A percentile compares a stretch with the other conserved stretches of the same genome.
phyloP scores from a whole-genome alignment of 2,329 filamentous ascomycete genomes.

The Aureobasidium uvarum region DNA sequence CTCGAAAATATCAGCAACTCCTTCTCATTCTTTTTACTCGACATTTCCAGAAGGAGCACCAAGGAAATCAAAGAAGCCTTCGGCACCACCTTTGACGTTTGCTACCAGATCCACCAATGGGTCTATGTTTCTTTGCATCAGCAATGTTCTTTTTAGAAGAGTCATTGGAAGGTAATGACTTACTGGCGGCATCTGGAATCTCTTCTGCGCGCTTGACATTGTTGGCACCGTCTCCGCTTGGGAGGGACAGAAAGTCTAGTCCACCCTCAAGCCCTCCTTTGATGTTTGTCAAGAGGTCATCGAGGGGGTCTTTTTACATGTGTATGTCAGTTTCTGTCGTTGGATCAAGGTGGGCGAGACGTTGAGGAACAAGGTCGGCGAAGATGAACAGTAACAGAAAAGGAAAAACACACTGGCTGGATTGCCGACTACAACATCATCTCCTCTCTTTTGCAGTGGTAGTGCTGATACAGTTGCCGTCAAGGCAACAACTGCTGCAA shows the following conservation, averaged over 20 bases:
- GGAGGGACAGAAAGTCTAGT: background rate
- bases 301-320: background rate
- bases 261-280: background rate
- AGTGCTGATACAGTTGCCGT: background rate
- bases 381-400: background rate
- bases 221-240: background rate
- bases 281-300: constrained; percentile 11
- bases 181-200: background rate
- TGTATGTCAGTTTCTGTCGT: background rate
- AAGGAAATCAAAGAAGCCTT: constrained; percentile 1
- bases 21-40: background rate
- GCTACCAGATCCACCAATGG: background rate
- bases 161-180: background rate
- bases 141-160: background rate
- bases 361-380: background rate
- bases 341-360: background rate
- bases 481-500: constrained; percentile 1
- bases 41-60: background rate
- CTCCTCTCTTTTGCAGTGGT: background rate
- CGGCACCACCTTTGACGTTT: background rate
- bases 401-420: background rate
- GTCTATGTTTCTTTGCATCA: background rate
- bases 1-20: too few relatives aligned
- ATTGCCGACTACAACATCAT: background rate
- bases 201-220: background rate